Evolutionary conservation across 2,329 filamentous ascomycete genomes (phyloP).

Genomic region (Calonectria naviculata): DNA sequence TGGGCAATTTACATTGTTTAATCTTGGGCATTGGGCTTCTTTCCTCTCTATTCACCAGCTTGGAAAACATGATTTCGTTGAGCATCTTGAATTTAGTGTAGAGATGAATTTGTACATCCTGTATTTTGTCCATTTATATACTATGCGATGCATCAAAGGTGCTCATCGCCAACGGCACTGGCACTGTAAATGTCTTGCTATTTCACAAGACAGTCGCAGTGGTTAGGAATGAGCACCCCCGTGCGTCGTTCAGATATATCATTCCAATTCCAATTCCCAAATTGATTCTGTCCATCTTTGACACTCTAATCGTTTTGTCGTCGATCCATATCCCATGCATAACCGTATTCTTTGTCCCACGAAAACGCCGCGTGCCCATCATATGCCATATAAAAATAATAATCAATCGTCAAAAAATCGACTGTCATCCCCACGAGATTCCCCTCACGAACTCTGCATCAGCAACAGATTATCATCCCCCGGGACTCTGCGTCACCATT

Average conservation of each 20-base stretch:
- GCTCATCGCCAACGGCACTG: background rate
- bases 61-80: no score
- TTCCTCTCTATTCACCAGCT: no score
- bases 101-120: conserved; percentile 1
- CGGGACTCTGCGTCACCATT: background rate
- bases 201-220: background rate
- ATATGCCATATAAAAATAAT: background rate
- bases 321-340: conserved; percentile 2
- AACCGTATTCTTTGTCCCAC: background rate
- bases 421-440: no score
- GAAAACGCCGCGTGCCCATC: conserved; percentile 2
- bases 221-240: background rate
- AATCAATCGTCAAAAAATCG: background rate
- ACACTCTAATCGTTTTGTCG: conserved; percentile 12
- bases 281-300: background rate
- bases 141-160: background rate
- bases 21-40: no score
- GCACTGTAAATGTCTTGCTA: background rate
- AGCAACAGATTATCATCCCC: conserved; percentile 13
- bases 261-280: background rate
- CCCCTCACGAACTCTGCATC: no score
- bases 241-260: background rate
- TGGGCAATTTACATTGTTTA: no score
- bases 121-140: background rate
- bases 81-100: background rate